Conservation (phyloP, 73 alveolate genomes). For the Tetrahymena thermophila region DNA sequence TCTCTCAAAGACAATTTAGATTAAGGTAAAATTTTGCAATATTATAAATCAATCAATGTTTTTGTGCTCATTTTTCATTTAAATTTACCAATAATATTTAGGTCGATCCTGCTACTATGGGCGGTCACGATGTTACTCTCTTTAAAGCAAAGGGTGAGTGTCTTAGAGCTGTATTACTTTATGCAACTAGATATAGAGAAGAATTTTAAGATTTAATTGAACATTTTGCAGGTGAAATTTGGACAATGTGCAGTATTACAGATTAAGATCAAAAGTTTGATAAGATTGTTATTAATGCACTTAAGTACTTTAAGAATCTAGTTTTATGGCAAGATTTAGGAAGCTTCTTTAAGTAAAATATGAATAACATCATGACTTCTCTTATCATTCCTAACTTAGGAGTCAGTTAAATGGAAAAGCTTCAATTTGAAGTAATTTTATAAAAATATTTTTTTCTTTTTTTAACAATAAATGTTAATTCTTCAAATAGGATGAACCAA, state of each 20-base stretch:
- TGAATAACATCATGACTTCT: not conserved
- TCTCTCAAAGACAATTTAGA: not conserved
- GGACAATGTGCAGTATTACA: constrained; percentile 22
- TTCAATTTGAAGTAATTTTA: constrained; percentile 1
- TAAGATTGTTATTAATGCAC: constrained; percentile 31
- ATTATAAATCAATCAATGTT: no score
- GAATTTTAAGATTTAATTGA: constrained; percentile 21
- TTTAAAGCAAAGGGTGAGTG: constrained; percentile 40
- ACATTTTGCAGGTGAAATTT: constrained; percentile 32
- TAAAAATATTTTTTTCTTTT: not conserved
- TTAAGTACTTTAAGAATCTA: constrained; percentile 12
- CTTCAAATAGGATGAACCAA: constrained; percentile 17
- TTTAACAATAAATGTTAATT: not conserved
- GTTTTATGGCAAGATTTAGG: constrained; percentile 27
- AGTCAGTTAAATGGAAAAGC: not conserved
- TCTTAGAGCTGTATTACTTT: constrained; percentile 17
- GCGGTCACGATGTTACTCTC: not conserved
- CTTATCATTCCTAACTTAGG: constrained; percentile 9
- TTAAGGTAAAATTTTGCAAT: not conserved
- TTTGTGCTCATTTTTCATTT: not conserved
- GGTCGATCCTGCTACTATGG: not conserved
- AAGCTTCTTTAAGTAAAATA: constrained; percentile 2
- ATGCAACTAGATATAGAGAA: constrained; percentile 38
- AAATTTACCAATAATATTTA: not conserved
- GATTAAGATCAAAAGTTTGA: constrained; percentile 13